Evolutionary conservation across 2,329 filamentous ascomycete genomes (phyloP).

Genomic region (Colletotrichum eleusines): DNA sequence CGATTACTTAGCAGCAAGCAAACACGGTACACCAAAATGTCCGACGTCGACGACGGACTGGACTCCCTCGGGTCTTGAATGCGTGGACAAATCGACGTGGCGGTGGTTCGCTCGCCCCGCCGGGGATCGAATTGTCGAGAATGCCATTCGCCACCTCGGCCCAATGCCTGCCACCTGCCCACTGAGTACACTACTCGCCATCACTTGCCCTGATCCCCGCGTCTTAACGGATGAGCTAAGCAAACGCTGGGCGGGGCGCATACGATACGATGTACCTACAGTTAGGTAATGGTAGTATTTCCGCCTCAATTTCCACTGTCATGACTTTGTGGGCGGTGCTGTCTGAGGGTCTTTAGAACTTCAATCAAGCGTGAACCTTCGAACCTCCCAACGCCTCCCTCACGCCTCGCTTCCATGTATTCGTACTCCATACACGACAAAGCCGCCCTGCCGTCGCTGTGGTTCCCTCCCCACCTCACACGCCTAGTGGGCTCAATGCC

Average conservation of each 20-base stretch:
- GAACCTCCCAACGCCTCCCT: conserved; percentile 2
- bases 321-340: conserved; percentile 30
- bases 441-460: background rate
- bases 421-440: background rate
- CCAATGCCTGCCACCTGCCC: too few species aligned
- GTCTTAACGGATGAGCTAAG: conserved; percentile 21
- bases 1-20: too few species aligned
- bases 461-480: background rate
- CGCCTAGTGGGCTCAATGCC: background rate
- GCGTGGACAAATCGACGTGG: conserved; percentile 2
- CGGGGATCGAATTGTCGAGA: conserved; percentile 40
- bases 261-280: conserved; percentile 19
- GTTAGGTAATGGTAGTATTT: conserved; percentile 17
- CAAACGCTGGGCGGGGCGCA: background rate
- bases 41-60: conserved; percentile 30
- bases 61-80: conserved; percentile 8
- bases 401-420: conserved; percentile 20
- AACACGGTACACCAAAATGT: conserved; percentile 1
- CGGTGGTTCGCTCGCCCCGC: conserved; percentile 28
- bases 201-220: background rate
- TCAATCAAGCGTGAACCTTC: background rate
- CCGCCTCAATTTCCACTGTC: conserved; percentile 35
- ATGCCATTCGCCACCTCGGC: conserved; percentile 40
- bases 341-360: background rate
- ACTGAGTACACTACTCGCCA: too few species aligned